These are phyloP conservation scores for Tremellales sp. DNA, from an alignment of 1,284 basidiomycete genomes.

Conservation along the genomic window DNA sequence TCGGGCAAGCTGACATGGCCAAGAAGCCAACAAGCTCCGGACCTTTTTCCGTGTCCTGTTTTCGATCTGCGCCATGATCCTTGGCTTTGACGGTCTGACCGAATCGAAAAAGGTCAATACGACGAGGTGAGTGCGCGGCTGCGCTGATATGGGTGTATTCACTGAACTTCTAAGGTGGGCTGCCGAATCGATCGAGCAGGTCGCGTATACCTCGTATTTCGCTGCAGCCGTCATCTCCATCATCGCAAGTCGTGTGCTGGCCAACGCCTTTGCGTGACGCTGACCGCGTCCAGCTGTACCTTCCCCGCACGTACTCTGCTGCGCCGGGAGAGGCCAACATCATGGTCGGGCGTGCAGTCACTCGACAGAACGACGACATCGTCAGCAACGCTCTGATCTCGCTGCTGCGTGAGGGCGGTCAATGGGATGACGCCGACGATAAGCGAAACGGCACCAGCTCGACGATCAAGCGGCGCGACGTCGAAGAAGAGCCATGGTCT, in stretches of 20 bases:
- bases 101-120: constrained; percentile 11
- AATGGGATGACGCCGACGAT: constrained; percentile 28
- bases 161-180: background rate
- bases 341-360: background rate
- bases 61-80: constrained; percentile 10
- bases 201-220: background rate
- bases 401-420: constrained; percentile 29
- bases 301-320: background rate
- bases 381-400: constrained; percentile 23
- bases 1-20: background rate
- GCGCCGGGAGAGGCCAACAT: background rate
- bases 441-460: no score
- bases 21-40: constrained; percentile 34
- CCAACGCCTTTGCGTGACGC: background rate
- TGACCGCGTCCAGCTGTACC: background rate
- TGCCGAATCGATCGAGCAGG: background rate
- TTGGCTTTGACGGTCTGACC: constrained; percentile 29
- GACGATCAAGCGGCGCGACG: no score
- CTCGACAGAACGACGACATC: background rate
- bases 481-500: no score
- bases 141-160: no score
- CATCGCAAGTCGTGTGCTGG: background rate
- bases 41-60: constrained; percentile 29
- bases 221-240: constrained; percentile 3
- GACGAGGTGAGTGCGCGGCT: background rate